A percentile compares a stretch with the other conserved stretches of the same genome.
Evolutionary conservation across 352 stramenopile genomes (phyloP).

Genomic region (Globisporangium carolinianum): DNA sequence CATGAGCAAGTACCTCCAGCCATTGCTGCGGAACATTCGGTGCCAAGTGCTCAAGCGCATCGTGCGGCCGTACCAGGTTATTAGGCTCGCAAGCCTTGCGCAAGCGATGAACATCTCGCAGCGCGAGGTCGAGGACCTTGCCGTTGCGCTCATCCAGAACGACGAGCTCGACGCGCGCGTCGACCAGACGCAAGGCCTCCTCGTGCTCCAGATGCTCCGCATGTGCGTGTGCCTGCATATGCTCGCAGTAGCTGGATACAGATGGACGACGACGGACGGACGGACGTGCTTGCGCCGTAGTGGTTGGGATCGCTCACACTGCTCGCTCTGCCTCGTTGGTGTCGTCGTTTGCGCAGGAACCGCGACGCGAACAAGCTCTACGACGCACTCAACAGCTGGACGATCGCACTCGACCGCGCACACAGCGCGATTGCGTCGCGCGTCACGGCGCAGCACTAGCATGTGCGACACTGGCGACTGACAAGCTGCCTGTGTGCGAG

Average conservation of each 20-base stretch:
- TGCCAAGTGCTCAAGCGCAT: slow-evolving; percentile 90
- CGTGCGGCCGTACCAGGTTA: slow-evolving; percentile 87
- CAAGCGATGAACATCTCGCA: slow-evolving; percentile 86
- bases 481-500: no score
- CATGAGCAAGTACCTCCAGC: slow-evolving; percentile 87
- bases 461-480: neutral
- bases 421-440: slow-evolving; percentile 41
- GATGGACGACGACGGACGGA: no score
- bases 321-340: no score
- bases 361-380: slow-evolving; percentile 58
- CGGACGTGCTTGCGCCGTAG: no score
- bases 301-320: no score
- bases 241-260: neutral
- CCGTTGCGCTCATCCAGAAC: slow-evolving; percentile 91
- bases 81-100: slow-evolving; percentile 85
- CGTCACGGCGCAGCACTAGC: slow-evolving; percentile 17
- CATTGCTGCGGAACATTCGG: slow-evolving; percentile 91
- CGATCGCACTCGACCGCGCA: slow-evolving; percentile 34
- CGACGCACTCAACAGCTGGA: slow-evolving; percentile 65
- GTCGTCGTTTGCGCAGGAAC: slow-evolving; percentile 17
- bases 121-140: slow-evolving; percentile 85
- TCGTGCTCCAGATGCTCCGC: slow-evolving; percentile 46
- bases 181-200: slow-evolving; percentile 74
- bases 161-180: slow-evolving; percentile 84
- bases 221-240: slow-evolving; percentile 21